Evolutionary conservation across 352 stramenopile genomes (phyloP).

Genomic region (Globisporangium radiosum): DNA sequence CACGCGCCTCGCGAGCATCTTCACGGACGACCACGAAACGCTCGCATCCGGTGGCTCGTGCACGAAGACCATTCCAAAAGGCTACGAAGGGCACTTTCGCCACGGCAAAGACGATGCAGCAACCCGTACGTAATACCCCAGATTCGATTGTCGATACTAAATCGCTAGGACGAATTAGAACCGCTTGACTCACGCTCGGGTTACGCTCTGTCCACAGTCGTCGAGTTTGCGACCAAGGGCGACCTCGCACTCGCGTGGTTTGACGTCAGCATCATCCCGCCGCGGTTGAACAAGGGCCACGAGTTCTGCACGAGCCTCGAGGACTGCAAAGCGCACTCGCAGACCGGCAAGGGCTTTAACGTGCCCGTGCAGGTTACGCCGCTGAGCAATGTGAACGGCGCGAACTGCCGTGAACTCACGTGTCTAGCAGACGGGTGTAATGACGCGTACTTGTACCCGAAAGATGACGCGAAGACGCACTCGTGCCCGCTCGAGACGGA

Average conservation of each 20-base stretch:
- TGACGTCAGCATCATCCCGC: conserved; percentile 68
- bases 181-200: not conserved
- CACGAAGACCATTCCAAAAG: conserved; percentile 39
- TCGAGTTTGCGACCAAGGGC: conserved; percentile 62
- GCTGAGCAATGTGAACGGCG: conserved; percentile 46
- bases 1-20: conserved; percentile 41
- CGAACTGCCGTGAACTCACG: conserved; percentile 49
- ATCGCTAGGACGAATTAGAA: not conserved
- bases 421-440: conserved; percentile 48
- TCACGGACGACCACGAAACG: conserved; percentile 34
- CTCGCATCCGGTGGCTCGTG: conserved; percentile 33
- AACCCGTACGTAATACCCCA: conserved; percentile 22
- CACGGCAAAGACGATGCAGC: conserved; percentile 48
- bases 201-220: conserved; percentile 16
- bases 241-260: conserved; percentile 39
- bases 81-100: conserved; percentile 64
- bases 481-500: conserved; percentile 51
- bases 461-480: conserved; percentile 73
- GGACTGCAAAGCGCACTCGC: conserved; percentile 48
- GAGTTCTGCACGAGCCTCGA: conserved; percentile 58
- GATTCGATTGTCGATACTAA: not conserved
- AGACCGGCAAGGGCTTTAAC: conserved; percentile 60
- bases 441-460: conserved; percentile 64
- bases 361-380: conserved; percentile 50
- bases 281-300: conserved; percentile 7